These are phyloP conservation scores for Xenoacremonium recifei DNA, from an alignment of 2,329 filamentous ascomycete genomes.

Conservation along the genomic window DNA sequence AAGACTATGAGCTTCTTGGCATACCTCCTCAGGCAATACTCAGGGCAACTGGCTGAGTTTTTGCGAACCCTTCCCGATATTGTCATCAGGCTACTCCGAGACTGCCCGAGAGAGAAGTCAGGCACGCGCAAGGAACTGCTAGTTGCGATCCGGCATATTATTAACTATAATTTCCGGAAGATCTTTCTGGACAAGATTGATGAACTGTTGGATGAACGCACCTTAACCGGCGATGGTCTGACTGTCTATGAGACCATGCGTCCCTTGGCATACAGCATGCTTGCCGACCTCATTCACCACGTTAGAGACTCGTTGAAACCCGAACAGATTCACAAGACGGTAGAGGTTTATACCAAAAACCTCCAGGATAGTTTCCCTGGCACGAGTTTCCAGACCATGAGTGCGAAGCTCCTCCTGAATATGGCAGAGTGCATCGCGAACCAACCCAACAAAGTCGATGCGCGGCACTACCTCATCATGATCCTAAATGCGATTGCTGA, in stretches of 20 bases:
- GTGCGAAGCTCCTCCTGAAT: conserved; percentile 91
- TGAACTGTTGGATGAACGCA: conserved; percentile 89
- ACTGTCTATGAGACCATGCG: conserved; percentile 97
- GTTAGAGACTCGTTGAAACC: conserved; percentile 85
- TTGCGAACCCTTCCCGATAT: conserved; percentile 81
- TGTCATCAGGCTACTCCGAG: conserved; percentile 85
- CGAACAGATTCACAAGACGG: conserved; percentile 90
- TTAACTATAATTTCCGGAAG: conserved; percentile 97
- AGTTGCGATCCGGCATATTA: conserved; percentile 95
- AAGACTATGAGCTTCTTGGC: conserved; percentile 99
- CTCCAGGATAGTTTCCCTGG: conserved; percentile 94
- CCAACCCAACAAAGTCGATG: conserved; percentile 88
- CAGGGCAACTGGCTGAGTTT: conserved; percentile 84
- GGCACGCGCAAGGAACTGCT: conserved; percentile 90
- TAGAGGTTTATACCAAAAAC: conserved; percentile 96
- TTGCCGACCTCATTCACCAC: conserved; percentile 96
- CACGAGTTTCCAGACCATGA: conserved; percentile 99
- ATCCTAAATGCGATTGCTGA: conserved; percentile 97
- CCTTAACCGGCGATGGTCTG: conserved; percentile 89
- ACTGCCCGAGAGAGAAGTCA: conserved; percentile 93
- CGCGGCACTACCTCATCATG: conserved; percentile 92
- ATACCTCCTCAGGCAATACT: conserved; percentile 85
- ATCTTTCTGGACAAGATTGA: conserved; percentile 95
- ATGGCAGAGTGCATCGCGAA: conserved; percentile 98
- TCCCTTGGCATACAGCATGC: conserved; percentile 95